Conservation (phyloP, 495 filamentous ascomycete genomes). For the Neurospora sp. region DNA sequence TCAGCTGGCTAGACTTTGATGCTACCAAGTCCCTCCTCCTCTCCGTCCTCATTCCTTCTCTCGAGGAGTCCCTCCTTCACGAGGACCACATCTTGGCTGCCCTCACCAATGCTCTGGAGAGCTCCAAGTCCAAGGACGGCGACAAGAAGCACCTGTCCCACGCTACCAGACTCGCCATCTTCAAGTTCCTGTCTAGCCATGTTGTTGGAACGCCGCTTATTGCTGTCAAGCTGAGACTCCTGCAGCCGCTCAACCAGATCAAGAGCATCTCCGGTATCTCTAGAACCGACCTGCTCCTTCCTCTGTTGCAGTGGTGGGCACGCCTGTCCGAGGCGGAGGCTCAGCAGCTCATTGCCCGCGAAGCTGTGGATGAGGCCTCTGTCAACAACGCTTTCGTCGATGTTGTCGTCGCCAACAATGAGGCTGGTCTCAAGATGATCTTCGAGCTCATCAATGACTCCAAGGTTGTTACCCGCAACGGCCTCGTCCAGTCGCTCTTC, state of each 20-base stretch:
- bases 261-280: slow-evolving; percentile 56
- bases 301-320: slow-evolving; percentile 57
- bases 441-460: slow-evolving; percentile 41
- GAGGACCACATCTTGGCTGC: slow-evolving; percentile 48
- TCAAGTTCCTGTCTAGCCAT: slow-evolving; percentile 69
- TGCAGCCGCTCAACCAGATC: slow-evolving; percentile 58
- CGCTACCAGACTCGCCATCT: slow-evolving; percentile 49
- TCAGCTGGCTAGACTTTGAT: slow-evolving; percentile 49
- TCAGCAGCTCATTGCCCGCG: slow-evolving; percentile 27
- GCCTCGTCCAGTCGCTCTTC: slow-evolving; percentile 51
- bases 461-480: slow-evolving; percentile 29
- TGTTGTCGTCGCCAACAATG: slow-evolving; percentile 55
- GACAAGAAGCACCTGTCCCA: slow-evolving; percentile 51
- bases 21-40: slow-evolving; percentile 50
- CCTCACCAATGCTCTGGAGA: slow-evolving; percentile 47
- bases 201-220: slow-evolving; percentile 54
- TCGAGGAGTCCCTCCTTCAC: slow-evolving; percentile 81
- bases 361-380: slow-evolving; percentile 48
- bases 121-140: slow-evolving; percentile 30
- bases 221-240: slow-evolving; percentile 54
- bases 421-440: slow-evolving; percentile 53
- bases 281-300: slow-evolving; percentile 58
- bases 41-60: slow-evolving; percentile 50
- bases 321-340: slow-evolving; percentile 31
- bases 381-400: slow-evolving; percentile 50